A percentile compares a stretch with the other conserved stretches of the same genome.
These are phyloP conservation scores for Pulveroboletus ravenelii DNA, from an alignment of 768 basidiomycete genomes.

Conservation along the genomic window DNA sequence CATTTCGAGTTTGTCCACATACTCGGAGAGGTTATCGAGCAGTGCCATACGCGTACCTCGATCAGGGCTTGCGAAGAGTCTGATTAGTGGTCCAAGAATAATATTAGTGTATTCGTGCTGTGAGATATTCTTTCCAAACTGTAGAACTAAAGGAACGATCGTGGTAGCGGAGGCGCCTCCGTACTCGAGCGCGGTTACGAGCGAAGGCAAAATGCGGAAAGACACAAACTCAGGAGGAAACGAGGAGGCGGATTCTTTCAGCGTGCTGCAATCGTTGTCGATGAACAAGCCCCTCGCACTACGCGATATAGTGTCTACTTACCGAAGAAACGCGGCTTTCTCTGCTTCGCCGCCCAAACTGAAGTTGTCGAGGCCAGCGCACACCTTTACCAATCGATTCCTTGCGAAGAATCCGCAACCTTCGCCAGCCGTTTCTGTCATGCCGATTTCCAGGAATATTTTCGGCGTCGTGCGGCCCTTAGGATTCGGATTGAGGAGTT, in stretches of 20 bases:
- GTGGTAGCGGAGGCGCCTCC: conserved; percentile 71
- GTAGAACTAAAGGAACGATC: conserved; percentile 81
- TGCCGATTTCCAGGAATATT: conserved; percentile 75
- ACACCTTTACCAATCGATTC: conserved; percentile 83
- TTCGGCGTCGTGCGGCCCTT: conserved; percentile 74
- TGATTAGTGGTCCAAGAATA: conserved; percentile 75
- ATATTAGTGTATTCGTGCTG: conserved; percentile 64
- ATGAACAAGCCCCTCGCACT: neutral
- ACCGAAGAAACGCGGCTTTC: conserved; percentile 69
- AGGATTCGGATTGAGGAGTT: conserved; percentile 84
- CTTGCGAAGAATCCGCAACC: conserved; percentile 72
- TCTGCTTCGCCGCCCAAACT: conserved; percentile 76
- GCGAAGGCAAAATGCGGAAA: conserved; percentile 81
- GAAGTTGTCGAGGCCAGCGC: conserved; percentile 82
- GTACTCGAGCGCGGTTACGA: conserved; percentile 72
- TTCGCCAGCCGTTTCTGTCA: conserved; percentile 55
- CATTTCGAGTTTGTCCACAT: conserved; percentile 82
- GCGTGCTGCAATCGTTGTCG: conserved; percentile 42
- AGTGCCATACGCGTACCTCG: conserved; percentile 92
- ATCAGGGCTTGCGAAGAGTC: conserved; percentile 84
- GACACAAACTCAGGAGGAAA: conserved; percentile 85
- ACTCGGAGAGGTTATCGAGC: conserved; percentile 79
- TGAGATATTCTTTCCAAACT: conserved; percentile 67
- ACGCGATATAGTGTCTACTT: conserved; percentile 3
- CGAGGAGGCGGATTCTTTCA: conserved; percentile 74